Evolutionary conservation across 1,284 basidiomycete genomes (phyloP).

Genomic region (Moniliophthora roreri): DNA sequence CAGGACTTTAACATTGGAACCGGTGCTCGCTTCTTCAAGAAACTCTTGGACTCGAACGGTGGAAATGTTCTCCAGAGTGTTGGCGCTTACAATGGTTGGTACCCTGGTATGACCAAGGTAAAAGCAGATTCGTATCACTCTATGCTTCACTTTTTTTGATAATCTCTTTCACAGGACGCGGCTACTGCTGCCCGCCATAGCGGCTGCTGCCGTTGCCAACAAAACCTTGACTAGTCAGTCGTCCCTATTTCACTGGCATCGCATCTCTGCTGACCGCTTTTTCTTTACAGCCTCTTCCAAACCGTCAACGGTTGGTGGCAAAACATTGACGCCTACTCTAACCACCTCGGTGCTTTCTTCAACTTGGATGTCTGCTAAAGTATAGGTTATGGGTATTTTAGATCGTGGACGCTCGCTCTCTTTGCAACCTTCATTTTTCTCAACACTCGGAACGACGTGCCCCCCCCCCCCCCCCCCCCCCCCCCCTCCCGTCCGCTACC

Average conservation of each 20-base stretch:
- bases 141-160: too few relatives aligned
- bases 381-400: background rate
- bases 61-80: slow-evolving; percentile 65
- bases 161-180: slow-evolving; percentile 34
- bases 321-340: slow-evolving; percentile 55
- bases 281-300: slow-evolving; percentile 62
- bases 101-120: slow-evolving; percentile 58
- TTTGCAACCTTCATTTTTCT: background rate
- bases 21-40: slow-evolving; percentile 61
- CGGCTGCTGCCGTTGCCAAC: slow-evolving; percentile 71
- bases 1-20: slow-evolving; percentile 73
- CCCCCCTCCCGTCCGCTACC: background rate
- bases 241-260: slow-evolving; percentile 1
- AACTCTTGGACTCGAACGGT: slow-evolving; percentile 47
- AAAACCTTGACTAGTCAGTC: slow-evolving; percentile 75
- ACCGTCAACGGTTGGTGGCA: slow-evolving; percentile 80
- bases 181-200: slow-evolving; percentile 59
- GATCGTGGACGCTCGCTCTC: background rate
- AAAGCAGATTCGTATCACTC: too few relatives aligned
- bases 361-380: slow-evolving; percentile 56
- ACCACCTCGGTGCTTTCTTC: slow-evolving; percentile 64
- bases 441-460: too few relatives aligned
- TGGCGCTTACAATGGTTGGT: slow-evolving; percentile 84
- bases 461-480: background rate
- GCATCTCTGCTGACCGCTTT: slow-evolving; percentile 1